Conservation (phyloP, 1,284 basidiomycete genomes). For the Afroboletus lepidellus region DNA sequence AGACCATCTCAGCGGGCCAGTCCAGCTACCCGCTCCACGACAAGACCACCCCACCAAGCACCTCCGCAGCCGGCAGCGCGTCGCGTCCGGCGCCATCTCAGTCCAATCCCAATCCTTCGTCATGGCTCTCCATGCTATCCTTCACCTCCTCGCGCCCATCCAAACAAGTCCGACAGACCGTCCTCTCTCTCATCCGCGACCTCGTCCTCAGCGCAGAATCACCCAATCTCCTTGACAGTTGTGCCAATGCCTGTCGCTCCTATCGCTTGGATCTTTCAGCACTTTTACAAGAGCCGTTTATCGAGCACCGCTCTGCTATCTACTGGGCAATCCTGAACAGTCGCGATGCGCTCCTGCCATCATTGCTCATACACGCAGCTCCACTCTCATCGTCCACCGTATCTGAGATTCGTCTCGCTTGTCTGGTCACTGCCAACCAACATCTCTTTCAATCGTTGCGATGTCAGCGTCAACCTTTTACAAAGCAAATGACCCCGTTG, state of each 20-base stretch:
- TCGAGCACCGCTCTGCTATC: conserved; percentile 61
- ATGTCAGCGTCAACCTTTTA: background rate
- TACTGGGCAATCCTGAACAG: conserved; percentile 70
- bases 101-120: conserved; percentile 3
- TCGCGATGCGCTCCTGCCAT: conserved; percentile 37
- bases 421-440: conserved; percentile 62
- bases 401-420: conserved; percentile 61
- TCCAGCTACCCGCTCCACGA: background rate
- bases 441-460: conserved; percentile 57
- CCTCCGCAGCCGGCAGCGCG: no score
- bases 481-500: background rate
- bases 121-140: conserved; percentile 25
- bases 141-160: conserved; percentile 37
- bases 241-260: conserved; percentile 43
- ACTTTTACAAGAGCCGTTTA: conserved; percentile 59
- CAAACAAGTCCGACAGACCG: conserved; percentile 46
- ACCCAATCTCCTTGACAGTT: conserved; percentile 44
- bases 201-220: conserved; percentile 16
- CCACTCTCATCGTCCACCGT: conserved; percentile 51
- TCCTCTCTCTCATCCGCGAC: conserved; percentile 36
- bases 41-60: background rate
- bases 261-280: conserved; percentile 42
- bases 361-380: conserved; percentile 49
- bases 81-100: no score
- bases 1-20: background rate